Percentiles rank a stretch among this genome's conserved stretches.
Evolutionary conservation across 2,329 filamentous ascomycete genomes (phyloP).

Genomic region (Bimuria novae-zelandiae): DNA sequence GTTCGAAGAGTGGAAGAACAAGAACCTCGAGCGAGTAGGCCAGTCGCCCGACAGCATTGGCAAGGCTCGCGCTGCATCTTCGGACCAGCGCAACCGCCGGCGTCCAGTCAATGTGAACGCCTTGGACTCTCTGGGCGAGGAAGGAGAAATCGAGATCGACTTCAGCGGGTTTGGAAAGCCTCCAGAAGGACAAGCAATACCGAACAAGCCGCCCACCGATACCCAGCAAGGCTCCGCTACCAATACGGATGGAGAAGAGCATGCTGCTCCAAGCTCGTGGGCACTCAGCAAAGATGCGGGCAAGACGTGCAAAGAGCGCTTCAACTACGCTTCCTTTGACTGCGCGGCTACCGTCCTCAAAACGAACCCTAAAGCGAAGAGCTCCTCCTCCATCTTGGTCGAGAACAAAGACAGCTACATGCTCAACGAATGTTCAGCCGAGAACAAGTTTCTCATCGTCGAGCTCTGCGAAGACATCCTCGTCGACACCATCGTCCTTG

Average conservation of each 20-base stretch:
- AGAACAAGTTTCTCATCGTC: conserved; percentile 92
- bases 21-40: conserved; percentile 83
- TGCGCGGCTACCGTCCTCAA: conserved; percentile 93
- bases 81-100: conserved; percentile 53
- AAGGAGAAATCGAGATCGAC: conserved; percentile 80
- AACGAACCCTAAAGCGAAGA: conserved; percentile 83
- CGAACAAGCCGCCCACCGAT: conserved; percentile 21
- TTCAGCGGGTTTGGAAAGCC: conserved; percentile 65
- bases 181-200: conserved; percentile 25
- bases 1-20: conserved; percentile 97
- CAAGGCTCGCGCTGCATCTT: conserved; percentile 55
- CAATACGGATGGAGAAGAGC: conserved; percentile 30
- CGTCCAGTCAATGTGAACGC: conserved; percentile 65
- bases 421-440: conserved; percentile 84
- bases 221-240: conserved; percentile 24
- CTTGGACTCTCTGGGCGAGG: conserved; percentile 80
- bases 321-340: conserved; percentile 97
- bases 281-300: conserved; percentile 86
- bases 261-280: conserved; percentile 38
- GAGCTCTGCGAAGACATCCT: conserved; percentile 87
- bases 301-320: conserved; percentile 95
- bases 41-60: conserved; percentile 74
- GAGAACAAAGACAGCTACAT: conserved; percentile 99
- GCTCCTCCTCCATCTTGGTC: conserved; percentile 83
- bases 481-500: conserved; percentile 94